These are phyloP conservation scores for Hymenoscyphus albidus DNA, from an alignment of 2,329 filamentous ascomycete species.

Conservation along the genomic window DNA sequence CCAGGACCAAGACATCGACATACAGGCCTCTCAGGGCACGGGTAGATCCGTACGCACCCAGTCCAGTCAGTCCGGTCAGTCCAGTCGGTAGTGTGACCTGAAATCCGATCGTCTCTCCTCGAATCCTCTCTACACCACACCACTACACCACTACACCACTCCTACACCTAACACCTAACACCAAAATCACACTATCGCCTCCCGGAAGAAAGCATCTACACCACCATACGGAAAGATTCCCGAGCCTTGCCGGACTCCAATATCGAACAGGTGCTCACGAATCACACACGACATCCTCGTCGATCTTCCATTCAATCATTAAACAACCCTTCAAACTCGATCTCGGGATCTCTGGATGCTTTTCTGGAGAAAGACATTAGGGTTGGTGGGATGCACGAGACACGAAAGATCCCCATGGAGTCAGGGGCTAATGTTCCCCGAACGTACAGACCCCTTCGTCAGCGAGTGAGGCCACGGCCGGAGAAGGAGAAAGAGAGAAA, in stretches of 20 bases:
- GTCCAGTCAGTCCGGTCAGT: not conserved
- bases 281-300: not conserved
- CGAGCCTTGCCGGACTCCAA: not conserved
- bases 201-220: not conserved
- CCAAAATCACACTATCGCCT: not conserved
- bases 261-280: not conserved
- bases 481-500: slow-evolving; percentile 14
- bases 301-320: not conserved
- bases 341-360: slow-evolving; percentile 4
- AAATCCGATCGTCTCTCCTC: not conserved
- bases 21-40: not conserved
- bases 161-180: not conserved
- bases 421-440: slow-evolving; percentile 23
- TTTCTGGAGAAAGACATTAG: not conserved
- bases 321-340: not conserved
- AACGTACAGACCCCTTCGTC: slow-evolving; percentile 27
- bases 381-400: slow-evolving; percentile 19
- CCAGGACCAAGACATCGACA: not conserved
- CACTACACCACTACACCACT: not conserved
- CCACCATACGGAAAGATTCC: not conserved
- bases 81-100: not conserved
- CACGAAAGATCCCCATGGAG: slow-evolving; percentile 18
- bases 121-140: not conserved
- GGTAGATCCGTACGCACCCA: slow-evolving; percentile 1
- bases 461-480: slow-evolving; percentile 22